Evolutionary conservation across 2,329 filamentous ascomycete species (phyloP).

Genomic region (Microcyclosporella mali): DNA sequence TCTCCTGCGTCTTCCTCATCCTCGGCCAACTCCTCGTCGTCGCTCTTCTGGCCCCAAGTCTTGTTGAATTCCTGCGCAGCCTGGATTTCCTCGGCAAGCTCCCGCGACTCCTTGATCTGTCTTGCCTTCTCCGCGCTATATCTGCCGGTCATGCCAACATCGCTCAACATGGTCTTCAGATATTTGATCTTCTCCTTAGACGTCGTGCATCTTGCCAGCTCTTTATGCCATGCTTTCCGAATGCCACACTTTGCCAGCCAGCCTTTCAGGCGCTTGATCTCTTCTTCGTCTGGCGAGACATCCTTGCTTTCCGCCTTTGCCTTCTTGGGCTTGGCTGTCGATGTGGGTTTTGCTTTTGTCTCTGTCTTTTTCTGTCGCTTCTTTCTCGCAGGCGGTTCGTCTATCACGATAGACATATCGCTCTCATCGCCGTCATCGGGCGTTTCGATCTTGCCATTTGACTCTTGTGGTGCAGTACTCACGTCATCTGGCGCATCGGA

Average conservation of each 20-base stretch:
- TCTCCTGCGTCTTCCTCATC: slow-evolving; percentile 12
- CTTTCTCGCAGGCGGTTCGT: slow-evolving; percentile 61
- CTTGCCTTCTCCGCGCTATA: slow-evolving; percentile 79
- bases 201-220: slow-evolving; percentile 71
- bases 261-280: slow-evolving; percentile 82
- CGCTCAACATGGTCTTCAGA: slow-evolving; percentile 69
- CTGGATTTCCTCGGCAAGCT: slow-evolving; percentile 77
- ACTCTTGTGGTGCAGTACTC: slow-evolving; percentile 5
- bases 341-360: slow-evolving; percentile 36
- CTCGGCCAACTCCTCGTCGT: slow-evolving; percentile 10
- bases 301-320: slow-evolving; percentile 29
- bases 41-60: slow-evolving; percentile 58
- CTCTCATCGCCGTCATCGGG: slow-evolving; percentile 40
- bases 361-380: slow-evolving; percentile 40
- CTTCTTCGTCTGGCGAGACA: slow-evolving; percentile 59
- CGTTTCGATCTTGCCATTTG: slow-evolving; percentile 11
- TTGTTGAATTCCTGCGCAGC: slow-evolving; percentile 75
- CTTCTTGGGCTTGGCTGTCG: slow-evolving; percentile 28
- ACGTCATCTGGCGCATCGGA: slow-evolving; percentile 18
- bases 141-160: slow-evolving; percentile 80
- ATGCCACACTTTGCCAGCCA: slow-evolving; percentile 87
- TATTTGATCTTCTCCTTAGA: slow-evolving; percentile 74
- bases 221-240: slow-evolving; percentile 82
- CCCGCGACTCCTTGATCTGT: slow-evolving; percentile 80
- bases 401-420: slow-evolving; percentile 69